These are phyloP conservation scores for Trichoderma brevicompactum DNA, from an alignment of 2,329 filamentous ascomycete genomes.

Conservation along the genomic window DNA sequence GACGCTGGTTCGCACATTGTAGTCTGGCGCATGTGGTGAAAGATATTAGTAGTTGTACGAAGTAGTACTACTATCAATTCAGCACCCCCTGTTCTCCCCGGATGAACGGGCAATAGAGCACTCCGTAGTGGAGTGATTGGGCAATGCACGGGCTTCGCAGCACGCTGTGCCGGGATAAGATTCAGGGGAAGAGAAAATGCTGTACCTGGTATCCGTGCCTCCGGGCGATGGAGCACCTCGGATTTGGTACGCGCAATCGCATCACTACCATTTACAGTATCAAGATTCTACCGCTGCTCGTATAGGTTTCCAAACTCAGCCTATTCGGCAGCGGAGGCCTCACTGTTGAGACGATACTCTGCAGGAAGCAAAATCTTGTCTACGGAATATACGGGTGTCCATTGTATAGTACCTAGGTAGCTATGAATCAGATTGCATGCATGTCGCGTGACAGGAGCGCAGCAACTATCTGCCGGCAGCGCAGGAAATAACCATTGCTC, in stretches of 20 bases:
- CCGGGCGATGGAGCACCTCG: not conserved
- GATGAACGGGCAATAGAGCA: conserved; percentile 18
- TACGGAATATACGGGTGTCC: too few species aligned
- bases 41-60: too few species aligned
- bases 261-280: not conserved
- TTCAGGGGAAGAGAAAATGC: conserved; percentile 1
- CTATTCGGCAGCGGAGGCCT: not conserved
- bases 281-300: conserved; percentile 2
- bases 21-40: too few species aligned
- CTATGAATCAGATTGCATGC: not conserved
- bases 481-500: too few species aligned
- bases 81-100: conserved; percentile 2
- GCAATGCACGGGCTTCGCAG: not conserved
- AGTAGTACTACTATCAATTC: too few species aligned
- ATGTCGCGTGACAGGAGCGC: conserved; percentile 4
- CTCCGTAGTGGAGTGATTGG: conserved; percentile 19
- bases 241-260: not conserved
- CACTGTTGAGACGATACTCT: not conserved
- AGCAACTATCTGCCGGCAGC: not conserved
- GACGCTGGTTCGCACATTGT: too few species aligned
- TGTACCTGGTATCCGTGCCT: too few species aligned
- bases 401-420: too few species aligned
- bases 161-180: conserved; percentile 7
- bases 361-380: too few species aligned
- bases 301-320: not conserved